Evolutionary conservation across 2,329 filamentous ascomycete genomes (phyloP), one percentile per base, ranked within the genome.

Genomic region (Tolypocladium inflatum): DNA sequence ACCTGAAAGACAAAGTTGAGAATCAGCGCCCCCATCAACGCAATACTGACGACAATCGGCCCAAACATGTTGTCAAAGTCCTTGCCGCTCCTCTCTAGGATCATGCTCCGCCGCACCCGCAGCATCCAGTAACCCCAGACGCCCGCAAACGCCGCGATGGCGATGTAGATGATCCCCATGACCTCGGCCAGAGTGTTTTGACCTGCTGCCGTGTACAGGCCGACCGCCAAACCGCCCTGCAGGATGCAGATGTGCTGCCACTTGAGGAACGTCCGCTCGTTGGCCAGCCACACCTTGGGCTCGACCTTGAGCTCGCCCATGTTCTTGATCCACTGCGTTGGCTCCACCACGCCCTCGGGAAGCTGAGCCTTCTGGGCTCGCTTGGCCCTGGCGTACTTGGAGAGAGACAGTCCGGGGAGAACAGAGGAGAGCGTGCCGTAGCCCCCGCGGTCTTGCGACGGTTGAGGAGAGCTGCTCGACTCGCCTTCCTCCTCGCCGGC

Each of bases 261-360:
- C 74, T 97, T 97, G 73, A 99, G 87, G 71, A 97, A 99, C 0
- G 94, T 99, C 61, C 94, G 88, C 76, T 99, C 93, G 73, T 99
- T 99, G 57, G 94, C 94, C 58, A 99, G 86, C 93, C 94, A 99
- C 37, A 99, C 93, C 75, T 99, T 99, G 61, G 91, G 91, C 76
- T 99, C 94, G 58, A 99, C 91, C 69, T 91, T 89, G 63, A 97
- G 82, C 41, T 91, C 89, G 3, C 94, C 93, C 39, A 88, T 83
- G 73, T 99, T 95, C 78, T 99, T 99, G 79, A 99, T 90, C 86
- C 93, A 95, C 63, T 85, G 81, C 10, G 82, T 84, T 2, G 94
- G 94, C 68, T 95, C 86, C 26, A 83, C 83, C n/a, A 99, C 90
- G 38, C 94, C 94, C 33, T 91, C 89, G 0, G 94, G 94, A 3